Evolutionary conservation across 768 basidiomycete species (phyloP).

Genomic region (Austroboletus eburneus): DNA sequence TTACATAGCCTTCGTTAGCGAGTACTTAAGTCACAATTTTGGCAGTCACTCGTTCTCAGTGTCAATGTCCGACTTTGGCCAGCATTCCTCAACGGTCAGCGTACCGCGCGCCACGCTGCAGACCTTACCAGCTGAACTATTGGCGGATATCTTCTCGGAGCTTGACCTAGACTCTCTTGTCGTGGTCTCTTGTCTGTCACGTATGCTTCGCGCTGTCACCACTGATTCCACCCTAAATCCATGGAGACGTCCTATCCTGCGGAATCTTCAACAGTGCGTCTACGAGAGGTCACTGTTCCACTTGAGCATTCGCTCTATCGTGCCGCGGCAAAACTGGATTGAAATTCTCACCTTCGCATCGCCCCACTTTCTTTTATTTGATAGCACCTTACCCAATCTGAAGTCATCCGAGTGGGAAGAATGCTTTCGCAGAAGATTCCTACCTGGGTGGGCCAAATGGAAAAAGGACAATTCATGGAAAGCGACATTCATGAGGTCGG

Average conservation of each 20-base stretch:
- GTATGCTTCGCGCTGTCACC: constrained; percentile 50
- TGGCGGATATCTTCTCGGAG: constrained; percentile 66
- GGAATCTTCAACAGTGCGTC: constrained; percentile 41
- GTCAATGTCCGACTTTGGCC: background rate
- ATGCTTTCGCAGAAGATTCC: constrained; percentile 63
- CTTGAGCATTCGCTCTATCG: constrained; percentile 56
- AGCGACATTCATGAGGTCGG: constrained; percentile 62
- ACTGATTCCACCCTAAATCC: constrained; percentile 67
- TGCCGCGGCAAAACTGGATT: constrained; percentile 78
- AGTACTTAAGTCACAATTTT: too few relatives aligned
- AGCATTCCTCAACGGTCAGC: background rate
- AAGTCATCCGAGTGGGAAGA: constrained; percentile 69
- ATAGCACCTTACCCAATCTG: constrained; percentile 66
- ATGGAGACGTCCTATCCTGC: constrained; percentile 69
- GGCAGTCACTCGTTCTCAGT: too few relatives aligned
- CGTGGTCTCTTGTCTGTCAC: constrained; percentile 55
- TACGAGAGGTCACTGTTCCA: constrained; percentile 54
- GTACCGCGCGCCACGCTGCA: constrained; percentile 30
- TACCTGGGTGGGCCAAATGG: constrained; percentile 74
- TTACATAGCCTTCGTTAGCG: too few relatives aligned
- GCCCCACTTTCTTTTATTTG: constrained; percentile 60
- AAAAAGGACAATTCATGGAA: constrained; percentile 63
- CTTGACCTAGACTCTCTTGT: constrained; percentile 62
- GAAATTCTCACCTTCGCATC: constrained; percentile 64
- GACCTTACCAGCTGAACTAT: constrained; percentile 70